A percentile compares a stretch with the other conserved stretches of the same genome.
phyloP scores from a whole-genome alignment of 257 asterid genomes.

The Misopates orontium region DNA sequence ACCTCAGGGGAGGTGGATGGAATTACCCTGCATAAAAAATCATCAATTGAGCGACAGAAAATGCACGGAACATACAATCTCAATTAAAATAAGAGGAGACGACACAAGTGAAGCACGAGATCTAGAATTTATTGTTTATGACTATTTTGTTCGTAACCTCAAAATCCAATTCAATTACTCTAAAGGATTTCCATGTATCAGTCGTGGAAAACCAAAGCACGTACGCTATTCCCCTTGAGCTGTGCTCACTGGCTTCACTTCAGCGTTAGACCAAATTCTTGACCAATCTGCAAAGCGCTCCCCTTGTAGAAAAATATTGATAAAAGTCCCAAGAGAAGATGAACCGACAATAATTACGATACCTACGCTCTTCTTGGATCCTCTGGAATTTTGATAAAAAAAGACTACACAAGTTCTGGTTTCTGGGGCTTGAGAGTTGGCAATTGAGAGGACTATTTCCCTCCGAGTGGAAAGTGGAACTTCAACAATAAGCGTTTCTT shows the following conservation, averaged over 20 bases:
- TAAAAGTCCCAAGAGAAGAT: constrained; percentile 73
- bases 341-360: constrained; percentile 45
- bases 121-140: constrained; percentile 50
- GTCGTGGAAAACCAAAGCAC: constrained; percentile 62
- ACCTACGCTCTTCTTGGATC: constrained; percentile 51
- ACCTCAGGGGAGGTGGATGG: constrained; percentile 43
- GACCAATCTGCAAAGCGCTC: constrained; percentile 58
- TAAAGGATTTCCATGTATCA: constrained; percentile 56
- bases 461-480: constrained; percentile 70
- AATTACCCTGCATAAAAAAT: constrained; percentile 55
- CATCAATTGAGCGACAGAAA: constrained; percentile 51
- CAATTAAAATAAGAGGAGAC: constrained; percentile 36
- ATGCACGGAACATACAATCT: constrained; percentile 58
- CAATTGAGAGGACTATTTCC: constrained; percentile 40
- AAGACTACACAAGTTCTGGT: constrained; percentile 45
- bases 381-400: constrained; percentile 51
- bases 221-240: constrained; percentile 68
- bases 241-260: constrained; percentile 59
- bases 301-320: constrained; percentile 72
- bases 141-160: constrained; percentile 49
- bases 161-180: constrained; percentile 38
- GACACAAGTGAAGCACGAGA: constrained; percentile 33
- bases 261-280: constrained; percentile 72
- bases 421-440: constrained; percentile 75
- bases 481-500: constrained; percentile 58